phyloP scores from a whole-genome alignment of 2,329 filamentous ascomycete species.

The Biscogniauxia mediterranea region DNA sequence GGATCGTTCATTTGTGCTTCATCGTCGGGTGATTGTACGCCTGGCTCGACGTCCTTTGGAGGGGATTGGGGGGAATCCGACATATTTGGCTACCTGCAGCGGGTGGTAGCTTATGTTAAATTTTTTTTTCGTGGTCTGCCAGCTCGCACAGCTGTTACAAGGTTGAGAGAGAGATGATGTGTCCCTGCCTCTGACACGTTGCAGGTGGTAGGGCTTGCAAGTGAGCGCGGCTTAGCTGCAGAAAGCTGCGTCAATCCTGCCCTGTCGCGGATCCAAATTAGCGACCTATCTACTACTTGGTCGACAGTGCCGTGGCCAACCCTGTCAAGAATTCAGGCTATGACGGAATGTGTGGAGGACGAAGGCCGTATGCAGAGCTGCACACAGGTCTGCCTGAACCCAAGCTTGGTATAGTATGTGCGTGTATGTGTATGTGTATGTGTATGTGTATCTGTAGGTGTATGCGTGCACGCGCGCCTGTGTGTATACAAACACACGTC shows the following conservation, averaged over 20 bases:
- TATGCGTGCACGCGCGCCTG: slow-evolving; percentile 1
- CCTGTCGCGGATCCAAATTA: slow-evolving; percentile 34
- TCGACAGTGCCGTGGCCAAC: slow-evolving; percentile 30
- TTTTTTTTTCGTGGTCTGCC: slow-evolving; percentile 50
- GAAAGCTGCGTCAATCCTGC: slow-evolving; percentile 52
- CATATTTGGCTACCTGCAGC: slow-evolving; percentile 81
- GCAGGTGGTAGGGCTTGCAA: slow-evolving; percentile 56
- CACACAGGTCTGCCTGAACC: slow-evolving; percentile 7
- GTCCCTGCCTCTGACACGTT: slow-evolving; percentile 59
- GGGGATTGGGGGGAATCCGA: slow-evolving; percentile 83
- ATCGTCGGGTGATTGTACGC: slow-evolving; percentile 89
- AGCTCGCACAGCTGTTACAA: slow-evolving; percentile 54
- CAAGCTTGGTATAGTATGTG: slow-evolving; percentile 3
- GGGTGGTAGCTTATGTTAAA: slow-evolving; percentile 61
- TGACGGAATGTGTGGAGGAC: slow-evolving; percentile 39
- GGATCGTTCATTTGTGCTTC: slow-evolving; percentile 90
- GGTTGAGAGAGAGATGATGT: slow-evolving; percentile 51
- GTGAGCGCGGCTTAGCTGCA: slow-evolving; percentile 51
- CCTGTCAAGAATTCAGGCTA: slow-evolving; percentile 46
- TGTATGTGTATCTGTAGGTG: slow-evolving; percentile 3
- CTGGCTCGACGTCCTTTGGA: slow-evolving; percentile 92
- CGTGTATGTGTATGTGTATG: slow-evolving; percentile 2
- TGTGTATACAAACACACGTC: not conserved
- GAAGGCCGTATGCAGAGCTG: slow-evolving; percentile 20
- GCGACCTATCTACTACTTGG: slow-evolving; percentile 28